Evolutionary conservation across 768 basidiomycete genomes (phyloP).

Genomic region (Lactarius psammicola): DNA sequence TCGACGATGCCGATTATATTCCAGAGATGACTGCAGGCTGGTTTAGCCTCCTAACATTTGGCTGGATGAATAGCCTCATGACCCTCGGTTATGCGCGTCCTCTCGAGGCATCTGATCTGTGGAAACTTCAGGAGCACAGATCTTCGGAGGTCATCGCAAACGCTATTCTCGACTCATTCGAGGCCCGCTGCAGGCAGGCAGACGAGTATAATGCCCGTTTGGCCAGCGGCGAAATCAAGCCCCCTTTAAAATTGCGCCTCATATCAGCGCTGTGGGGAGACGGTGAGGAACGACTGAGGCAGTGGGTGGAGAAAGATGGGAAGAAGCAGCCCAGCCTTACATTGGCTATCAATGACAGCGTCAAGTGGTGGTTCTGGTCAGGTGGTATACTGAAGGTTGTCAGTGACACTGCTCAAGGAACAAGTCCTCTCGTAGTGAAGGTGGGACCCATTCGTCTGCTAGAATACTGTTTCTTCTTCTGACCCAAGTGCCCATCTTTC

Average conservation of each 20-base stretch:
- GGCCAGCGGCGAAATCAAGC: constrained; percentile 59
- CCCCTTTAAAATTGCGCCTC: constrained; percentile 47
- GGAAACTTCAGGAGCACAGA: constrained; percentile 66
- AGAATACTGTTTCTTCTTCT: background rate
- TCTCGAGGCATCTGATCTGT: constrained; percentile 77
- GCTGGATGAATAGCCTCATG: constrained; percentile 74
- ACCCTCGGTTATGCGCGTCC: constrained; percentile 76
- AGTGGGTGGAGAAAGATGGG: constrained; percentile 65
- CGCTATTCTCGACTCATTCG: constrained; percentile 63
- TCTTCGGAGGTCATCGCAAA: constrained; percentile 60
- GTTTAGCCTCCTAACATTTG: constrained; percentile 61
- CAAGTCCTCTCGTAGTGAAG: constrained; percentile 76
- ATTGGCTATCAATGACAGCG: constrained; percentile 71
- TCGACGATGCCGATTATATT: constrained; percentile 58
- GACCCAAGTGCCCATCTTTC: background rate
- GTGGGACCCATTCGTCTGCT: constrained; percentile 39
- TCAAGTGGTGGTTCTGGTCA: constrained; percentile 78
- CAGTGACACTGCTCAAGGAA: constrained; percentile 69
- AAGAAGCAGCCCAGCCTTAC: constrained; percentile 60
- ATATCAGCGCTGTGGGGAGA: constrained; percentile 63
- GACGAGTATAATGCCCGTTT: constrained; percentile 70
- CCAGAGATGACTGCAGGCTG: constrained; percentile 67
- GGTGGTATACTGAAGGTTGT: constrained; percentile 57
- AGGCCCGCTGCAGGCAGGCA: constrained; percentile 53
- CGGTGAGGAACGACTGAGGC: constrained; percentile 52